Conservation (phyloP, 2,329 filamentous ascomycete species). For the Sclerotinia nivalis region DNA sequence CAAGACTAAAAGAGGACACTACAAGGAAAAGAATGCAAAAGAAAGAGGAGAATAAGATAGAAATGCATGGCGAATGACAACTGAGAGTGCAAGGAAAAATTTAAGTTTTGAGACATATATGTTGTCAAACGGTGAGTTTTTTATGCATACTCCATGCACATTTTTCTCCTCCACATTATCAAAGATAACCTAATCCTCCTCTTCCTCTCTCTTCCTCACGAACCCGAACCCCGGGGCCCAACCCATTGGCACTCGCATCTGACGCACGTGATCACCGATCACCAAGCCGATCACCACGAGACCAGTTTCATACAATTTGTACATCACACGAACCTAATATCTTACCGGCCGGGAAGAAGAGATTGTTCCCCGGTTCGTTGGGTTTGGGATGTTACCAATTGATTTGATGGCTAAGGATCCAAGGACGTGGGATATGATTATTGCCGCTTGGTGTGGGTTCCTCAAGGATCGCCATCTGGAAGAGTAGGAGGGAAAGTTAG, state of each 20-base stretch:
- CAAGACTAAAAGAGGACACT: background rate
- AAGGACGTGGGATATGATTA: background rate
- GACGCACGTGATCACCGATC: background rate
- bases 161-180: background rate
- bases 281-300: constrained; percentile 1
- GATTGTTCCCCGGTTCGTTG: constrained; percentile 6
- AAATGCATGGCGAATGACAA: background rate
- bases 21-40: background rate
- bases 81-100: background rate
- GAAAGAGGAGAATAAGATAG: background rate
- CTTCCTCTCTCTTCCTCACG: background rate
- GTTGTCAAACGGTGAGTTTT: constrained; percentile 10
- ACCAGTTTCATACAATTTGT: background rate
- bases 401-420: background rate
- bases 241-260: background rate
- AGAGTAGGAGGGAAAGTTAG: background rate
- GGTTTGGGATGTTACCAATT: constrained; percentile 6
- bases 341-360: constrained; percentile 9
- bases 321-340: background rate
- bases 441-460: background rate
- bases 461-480: background rate
- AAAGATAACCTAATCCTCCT: background rate
- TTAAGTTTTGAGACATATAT: constrained; percentile 6
- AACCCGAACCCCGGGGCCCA: background rate
- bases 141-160: background rate